phyloP scores from a whole-genome alignment of 768 basidiomycete species.

The Russula compacta region DNA sequence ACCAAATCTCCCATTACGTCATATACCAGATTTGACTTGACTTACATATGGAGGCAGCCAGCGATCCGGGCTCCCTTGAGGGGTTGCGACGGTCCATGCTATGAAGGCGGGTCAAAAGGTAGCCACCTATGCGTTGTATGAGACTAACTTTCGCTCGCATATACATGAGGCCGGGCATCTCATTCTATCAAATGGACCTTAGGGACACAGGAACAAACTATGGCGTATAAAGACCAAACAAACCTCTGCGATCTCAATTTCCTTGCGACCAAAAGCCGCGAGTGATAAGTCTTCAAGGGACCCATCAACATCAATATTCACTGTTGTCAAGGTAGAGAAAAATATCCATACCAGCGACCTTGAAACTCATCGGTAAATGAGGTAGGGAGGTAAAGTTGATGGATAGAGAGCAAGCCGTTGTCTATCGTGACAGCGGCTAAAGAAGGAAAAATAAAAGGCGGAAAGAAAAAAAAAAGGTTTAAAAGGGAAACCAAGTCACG shows the following conservation, averaged over 20 bases:
- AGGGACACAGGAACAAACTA: conserved; percentile 15
- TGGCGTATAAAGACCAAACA: conserved; percentile 17
- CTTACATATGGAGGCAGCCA: conserved; percentile 95
- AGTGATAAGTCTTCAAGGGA: conserved; percentile 71
- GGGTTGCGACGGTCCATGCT: conserved; percentile 78
- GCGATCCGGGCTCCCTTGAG: conserved; percentile 93
- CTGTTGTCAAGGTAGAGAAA: background rate
- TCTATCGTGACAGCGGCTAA: background rate
- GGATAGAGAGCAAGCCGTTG: conserved; percentile 12
- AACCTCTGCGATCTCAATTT: conserved; percentile 98
- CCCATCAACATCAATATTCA: conserved; percentile 15
- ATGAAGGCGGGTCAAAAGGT: conserved; percentile 19
- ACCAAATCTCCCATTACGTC: conserved; percentile 4
- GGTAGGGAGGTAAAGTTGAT: conserved; percentile 2
- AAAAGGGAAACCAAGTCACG: background rate
- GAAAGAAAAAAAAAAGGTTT: conserved; percentile 12
- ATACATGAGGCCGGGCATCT: conserved; percentile 96
- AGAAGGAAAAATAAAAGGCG: conserved; percentile 22
- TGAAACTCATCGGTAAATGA: conserved; percentile 59
- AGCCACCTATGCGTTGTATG: conserved; percentile 2
- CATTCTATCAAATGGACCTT: conserved; percentile 43
- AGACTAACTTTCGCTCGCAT: conserved; percentile 68
- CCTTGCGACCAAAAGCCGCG: conserved; percentile 99
- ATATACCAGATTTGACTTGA: background rate
- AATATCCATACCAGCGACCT: conserved; percentile 65